These are phyloP conservation scores for Manihot esculenta DNA, from an alignment of 441 rosid genomes.

Conservation along the genomic window DNA sequence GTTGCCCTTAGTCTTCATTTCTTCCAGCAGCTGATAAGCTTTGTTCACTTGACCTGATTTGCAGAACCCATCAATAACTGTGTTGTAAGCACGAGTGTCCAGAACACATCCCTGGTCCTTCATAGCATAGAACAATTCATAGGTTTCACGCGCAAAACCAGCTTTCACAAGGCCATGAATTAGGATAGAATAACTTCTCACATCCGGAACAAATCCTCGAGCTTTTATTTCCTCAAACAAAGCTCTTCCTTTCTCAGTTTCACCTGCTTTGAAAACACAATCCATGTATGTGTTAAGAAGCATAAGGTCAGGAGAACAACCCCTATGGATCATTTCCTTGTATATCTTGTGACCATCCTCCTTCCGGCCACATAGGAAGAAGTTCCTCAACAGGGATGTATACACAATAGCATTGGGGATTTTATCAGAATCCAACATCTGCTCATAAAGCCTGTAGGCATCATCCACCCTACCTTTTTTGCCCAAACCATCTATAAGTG, in stretches of 20 bases:
- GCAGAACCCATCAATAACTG: slow-evolving; percentile 86
- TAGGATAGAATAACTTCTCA: slow-evolving; percentile 69
- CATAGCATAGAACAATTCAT: slow-evolving; percentile 75
- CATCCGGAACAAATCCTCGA: slow-evolving; percentile 70
- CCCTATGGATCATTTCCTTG: slow-evolving; percentile 73
- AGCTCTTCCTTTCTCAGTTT: slow-evolving; percentile 79
- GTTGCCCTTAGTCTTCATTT: slow-evolving; percentile 76
- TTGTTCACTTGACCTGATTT: slow-evolving; percentile 87
- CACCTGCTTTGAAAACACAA: slow-evolving; percentile 89
- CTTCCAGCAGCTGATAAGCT: slow-evolving; percentile 91
- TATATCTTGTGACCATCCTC: slow-evolving; percentile 95
- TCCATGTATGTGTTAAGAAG: slow-evolving; percentile 90
- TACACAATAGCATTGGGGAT: slow-evolving; percentile 64
- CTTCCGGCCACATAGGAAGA: slow-evolving; percentile 75
- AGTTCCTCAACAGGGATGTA: slow-evolving; percentile 80
- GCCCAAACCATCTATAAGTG: slow-evolving; percentile 90
- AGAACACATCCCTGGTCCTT: slow-evolving; percentile 84
- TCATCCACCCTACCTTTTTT: slow-evolving; percentile 83
- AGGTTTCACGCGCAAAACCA: slow-evolving; percentile 83
- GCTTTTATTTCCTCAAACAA: slow-evolving; percentile 75
- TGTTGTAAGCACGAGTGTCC: slow-evolving; percentile 83
- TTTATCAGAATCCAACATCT: slow-evolving; percentile 68
- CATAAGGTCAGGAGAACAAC: slow-evolving; percentile 72
- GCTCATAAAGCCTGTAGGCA: slow-evolving; percentile 80
- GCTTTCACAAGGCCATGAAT: slow-evolving; percentile 83